These are phyloP conservation scores for Starmerella bombi DNA, from an alignment of 805 yeast species.

Conservation along the genomic window DNA sequence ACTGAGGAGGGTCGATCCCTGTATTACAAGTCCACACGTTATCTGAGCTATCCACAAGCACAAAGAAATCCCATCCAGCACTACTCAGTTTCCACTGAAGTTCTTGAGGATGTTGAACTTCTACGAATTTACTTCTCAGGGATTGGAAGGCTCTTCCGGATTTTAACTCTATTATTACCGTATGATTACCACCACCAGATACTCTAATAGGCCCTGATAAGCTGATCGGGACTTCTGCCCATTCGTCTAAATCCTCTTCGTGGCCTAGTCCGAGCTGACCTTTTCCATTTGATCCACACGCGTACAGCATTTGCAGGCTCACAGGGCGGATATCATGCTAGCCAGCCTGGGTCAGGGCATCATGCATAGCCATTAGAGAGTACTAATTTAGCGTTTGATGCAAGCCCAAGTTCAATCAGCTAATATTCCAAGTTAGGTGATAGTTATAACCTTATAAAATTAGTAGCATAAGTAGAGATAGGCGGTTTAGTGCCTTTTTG, in stretches of 20 bases:
- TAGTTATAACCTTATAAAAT: no score
- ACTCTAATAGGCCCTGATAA: slow-evolving; percentile 23
- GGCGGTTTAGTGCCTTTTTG: no score
- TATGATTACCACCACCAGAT: slow-evolving; percentile 80
- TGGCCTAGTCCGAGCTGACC: slow-evolving; percentile 57
- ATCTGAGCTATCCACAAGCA: slow-evolving; percentile 34
- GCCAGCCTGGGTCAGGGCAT: no score
- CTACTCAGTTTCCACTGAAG: slow-evolving; percentile 35
- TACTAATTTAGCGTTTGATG: no score
- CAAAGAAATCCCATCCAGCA: slow-evolving; percentile 73
- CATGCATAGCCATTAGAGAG: no score
- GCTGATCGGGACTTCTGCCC: slow-evolving; percentile 21
- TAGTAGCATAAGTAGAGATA: no score
- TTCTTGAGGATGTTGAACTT: slow-evolving; percentile 18
- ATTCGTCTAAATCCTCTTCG: slow-evolving; percentile 35
- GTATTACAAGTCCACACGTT: slow-evolving; percentile 40
- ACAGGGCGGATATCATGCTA: no score
- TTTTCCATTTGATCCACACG: slow-evolving; percentile 78
- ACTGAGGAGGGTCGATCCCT: slow-evolving; percentile 1
- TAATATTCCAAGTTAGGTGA: no score
- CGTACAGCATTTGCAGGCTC: slow-evolving; percentile 25
- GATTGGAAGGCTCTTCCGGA: slow-evolving; percentile 37
- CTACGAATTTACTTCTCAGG: neutral
- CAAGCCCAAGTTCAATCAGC: no score
- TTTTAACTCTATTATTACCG: slow-evolving; percentile 39